phyloP scores from a whole-genome alignment of 228 moss, liverwort and hornwort genomes.

The Sphagnum fallax region DNA sequence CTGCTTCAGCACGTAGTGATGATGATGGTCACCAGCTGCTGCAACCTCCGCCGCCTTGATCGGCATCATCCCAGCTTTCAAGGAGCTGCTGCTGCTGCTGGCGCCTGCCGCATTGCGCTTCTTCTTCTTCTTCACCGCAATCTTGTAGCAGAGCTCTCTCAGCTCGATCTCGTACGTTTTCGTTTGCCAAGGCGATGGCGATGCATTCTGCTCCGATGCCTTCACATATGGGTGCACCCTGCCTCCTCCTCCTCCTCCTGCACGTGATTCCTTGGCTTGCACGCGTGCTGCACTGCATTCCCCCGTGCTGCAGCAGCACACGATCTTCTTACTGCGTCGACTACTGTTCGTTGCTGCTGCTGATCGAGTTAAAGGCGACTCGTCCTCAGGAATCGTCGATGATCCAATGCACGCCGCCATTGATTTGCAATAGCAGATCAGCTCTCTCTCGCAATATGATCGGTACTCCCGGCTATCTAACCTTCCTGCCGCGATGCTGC shows the following conservation, averaged over 20 bases:
- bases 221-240: slow-evolving; percentile 22
- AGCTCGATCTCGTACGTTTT: slow-evolving; percentile 64
- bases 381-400: no score
- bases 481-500: no score
- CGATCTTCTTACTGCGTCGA: no score
- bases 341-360: no score
- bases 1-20: slow-evolving; percentile 53
- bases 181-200: slow-evolving; percentile 37
- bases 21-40: slow-evolving; percentile 13
- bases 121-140: slow-evolving; percentile 29
- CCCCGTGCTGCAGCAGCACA: no score
- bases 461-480: no score
- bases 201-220: slow-evolving; percentile 44
- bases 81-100: not conserved
- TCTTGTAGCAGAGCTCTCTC: slow-evolving; percentile 52
- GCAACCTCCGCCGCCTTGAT: slow-evolving; percentile 14
- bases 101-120: slow-evolving; percentile 5
- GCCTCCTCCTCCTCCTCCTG: not conserved
- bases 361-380: no score
- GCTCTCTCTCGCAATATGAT: no score
- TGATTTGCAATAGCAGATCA: no score
- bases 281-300: no score
- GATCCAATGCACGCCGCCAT: no score
- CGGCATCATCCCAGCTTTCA: slow-evolving; percentile 12
- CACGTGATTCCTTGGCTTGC: no score